Evolutionary conservation across 148 eudicot species (phyloP).

Genomic region (Arbutus unedo): DNA sequence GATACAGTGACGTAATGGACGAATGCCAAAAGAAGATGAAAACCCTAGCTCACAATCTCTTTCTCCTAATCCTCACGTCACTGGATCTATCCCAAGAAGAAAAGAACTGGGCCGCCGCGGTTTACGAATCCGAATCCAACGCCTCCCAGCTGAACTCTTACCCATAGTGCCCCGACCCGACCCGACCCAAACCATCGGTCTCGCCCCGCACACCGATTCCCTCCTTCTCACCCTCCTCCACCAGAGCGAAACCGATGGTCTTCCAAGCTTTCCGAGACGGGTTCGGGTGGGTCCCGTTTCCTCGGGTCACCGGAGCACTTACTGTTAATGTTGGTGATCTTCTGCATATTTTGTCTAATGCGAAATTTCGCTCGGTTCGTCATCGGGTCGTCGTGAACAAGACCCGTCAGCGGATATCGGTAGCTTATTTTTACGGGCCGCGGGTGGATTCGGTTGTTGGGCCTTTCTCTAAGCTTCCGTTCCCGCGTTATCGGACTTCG

Average conservation of each 20-base stretch:
- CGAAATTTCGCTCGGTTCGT: constrained; percentile 29
- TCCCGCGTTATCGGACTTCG: constrained; percentile 33
- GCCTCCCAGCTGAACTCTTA: constrained; percentile 72
- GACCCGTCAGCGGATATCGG: constrained; percentile 42
- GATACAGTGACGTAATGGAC: constrained; percentile 48
- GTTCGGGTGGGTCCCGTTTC: constrained; percentile 48
- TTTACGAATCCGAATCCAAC: constrained; percentile 13
- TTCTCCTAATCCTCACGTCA: constrained; percentile 37
- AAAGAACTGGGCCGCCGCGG: constrained; percentile 11
- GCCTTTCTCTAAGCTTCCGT: constrained; percentile 34
- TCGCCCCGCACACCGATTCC: constrained; percentile 73
- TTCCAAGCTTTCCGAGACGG: constrained; percentile 46
- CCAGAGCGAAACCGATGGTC: constrained; percentile 48
- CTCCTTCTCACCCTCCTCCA: constrained; percentile 60
- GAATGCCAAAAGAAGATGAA: constrained; percentile 50
- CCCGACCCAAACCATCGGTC: constrained; percentile 48
- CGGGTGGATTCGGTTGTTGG: constrained; percentile 31
- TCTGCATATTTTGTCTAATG: constrained; percentile 62
- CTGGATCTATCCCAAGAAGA: constrained; percentile 34
- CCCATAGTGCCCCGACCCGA: constrained; percentile 67
- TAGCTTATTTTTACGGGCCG: constrained; percentile 63
- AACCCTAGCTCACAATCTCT: constrained; percentile 36
- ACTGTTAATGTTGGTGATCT: constrained; percentile 65
- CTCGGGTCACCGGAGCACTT: constrained; percentile 44
- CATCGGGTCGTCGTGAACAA: constrained; percentile 55